Evolutionary conservation across 371 early-diverging fungal genomes (phyloP), one percentile per base, ranked within the genome.

Genomic region (Parasitella parasitica): DNA sequence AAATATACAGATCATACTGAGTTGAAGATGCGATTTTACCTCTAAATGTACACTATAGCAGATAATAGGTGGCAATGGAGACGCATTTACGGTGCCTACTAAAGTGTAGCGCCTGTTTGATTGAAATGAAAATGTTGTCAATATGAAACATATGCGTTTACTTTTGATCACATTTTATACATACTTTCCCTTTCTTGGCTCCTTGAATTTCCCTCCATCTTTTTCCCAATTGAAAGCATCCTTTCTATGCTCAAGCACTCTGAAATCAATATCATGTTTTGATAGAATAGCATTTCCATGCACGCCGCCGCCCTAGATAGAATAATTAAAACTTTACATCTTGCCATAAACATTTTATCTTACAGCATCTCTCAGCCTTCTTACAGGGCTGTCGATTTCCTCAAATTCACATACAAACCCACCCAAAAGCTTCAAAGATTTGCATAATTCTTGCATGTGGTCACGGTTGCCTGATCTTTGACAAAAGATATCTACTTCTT

Each of bases 281-380:
- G 89, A 84, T 39, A 89, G 70, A n/a, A 94, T 89, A 0, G 93
- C 92, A 68, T 93, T 94, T 3, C 92, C 94, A 69, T 94, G 93
- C 2, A 90, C 69, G 3, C 93, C 93, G 9, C 93, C 92, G 20
- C 93, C 93, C 78, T 88, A 69, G 20, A 41, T 20, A 58, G 15
- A 20, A 9, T 32, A 13, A 36, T 1, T 15, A 57, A n/a, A 18
- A 6, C n/a, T 32, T 7, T 18, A 0, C 2, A 24, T 43, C 24
- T 24, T 13, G 24, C 8, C 12, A 24, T 24, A 22, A 24, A 24
- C 20, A 8, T 11, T 46, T 12, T 13, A 5, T 15, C 52, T 30
- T 64, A 76, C 80, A 49, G 81, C 70, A 61, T 85, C 77, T 18
- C 80, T 66, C 59, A 71, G 61, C 6, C 61, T 68, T 34, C 93